These are phyloP conservation scores for Fraxinus xanthoxyloides DNA, from an alignment of 305 asterid species.

Conservation along the genomic window DNA sequence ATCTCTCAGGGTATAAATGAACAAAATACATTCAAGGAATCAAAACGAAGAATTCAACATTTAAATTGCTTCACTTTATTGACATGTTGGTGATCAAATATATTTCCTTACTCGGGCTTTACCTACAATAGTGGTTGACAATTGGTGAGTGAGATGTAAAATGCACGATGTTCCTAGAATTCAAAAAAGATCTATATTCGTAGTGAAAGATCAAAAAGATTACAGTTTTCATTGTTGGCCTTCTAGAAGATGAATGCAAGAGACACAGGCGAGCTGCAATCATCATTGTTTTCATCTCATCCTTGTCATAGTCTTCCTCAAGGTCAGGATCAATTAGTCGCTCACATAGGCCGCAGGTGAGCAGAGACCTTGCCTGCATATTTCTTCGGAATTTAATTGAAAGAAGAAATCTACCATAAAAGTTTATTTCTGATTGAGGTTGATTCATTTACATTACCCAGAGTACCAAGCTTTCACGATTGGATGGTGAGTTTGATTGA, in stretches of 20 bases:
- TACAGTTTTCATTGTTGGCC: conserved; percentile 77
- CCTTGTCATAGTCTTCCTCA: conserved; percentile 45
- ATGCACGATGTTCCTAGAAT: not conserved
- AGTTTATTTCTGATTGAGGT: not conserved
- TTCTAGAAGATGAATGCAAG: conserved; percentile 74
- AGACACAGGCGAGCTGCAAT: conserved; percentile 67
- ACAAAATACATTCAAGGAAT: not conserved
- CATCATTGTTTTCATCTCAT: conserved; percentile 63
- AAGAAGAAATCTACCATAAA: not conserved
- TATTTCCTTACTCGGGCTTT: not conserved
- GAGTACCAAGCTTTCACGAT: conserved; percentile 64
- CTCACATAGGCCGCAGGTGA: conserved; percentile 52
- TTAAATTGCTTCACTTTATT: not conserved
- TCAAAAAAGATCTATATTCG: not conserved
- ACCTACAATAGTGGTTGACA: not conserved
- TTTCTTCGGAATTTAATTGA: not conserved
- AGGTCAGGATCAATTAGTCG: conserved; percentile 70
- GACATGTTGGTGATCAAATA: not conserved
- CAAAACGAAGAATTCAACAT: not conserved
- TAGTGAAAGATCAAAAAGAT: not conserved
- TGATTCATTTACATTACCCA: conserved; percentile 43
- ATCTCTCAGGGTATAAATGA: not conserved
- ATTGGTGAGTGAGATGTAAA: not conserved
- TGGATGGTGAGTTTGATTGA: conserved; percentile 34
- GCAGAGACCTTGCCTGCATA: conserved; percentile 71